These are phyloP conservation scores for Geranium rotundifolium DNA, from an alignment of 345 rosid species.

Conservation along the genomic window DNA sequence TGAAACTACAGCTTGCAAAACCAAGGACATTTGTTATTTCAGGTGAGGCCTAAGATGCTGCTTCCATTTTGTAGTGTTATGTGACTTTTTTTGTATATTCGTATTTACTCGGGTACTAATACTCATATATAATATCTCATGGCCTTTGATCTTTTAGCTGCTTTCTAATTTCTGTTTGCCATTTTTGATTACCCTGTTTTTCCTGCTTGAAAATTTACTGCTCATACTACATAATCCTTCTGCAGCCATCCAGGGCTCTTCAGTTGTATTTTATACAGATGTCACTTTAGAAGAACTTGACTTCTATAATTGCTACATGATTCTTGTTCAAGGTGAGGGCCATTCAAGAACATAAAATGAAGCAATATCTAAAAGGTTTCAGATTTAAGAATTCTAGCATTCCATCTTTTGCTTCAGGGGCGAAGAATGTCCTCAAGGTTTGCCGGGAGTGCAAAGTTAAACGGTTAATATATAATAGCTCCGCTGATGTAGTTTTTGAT, in stretches of 20 bases:
- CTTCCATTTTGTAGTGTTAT: neutral
- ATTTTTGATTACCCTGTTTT: neutral
- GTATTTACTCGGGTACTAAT: neutral
- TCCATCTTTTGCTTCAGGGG: slow-evolving; percentile 31
- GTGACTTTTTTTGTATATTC: neutral
- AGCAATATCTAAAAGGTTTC: neutral
- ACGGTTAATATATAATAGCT: slow-evolving; percentile 65
- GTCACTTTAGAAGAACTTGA: slow-evolving; percentile 29
- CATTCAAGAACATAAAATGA: neutral
- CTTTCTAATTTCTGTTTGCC: neutral
- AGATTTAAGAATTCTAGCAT: neutral
- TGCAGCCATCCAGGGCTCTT: slow-evolving; percentile 68
- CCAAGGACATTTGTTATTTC: neutral
- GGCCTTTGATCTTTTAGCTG: neutral
- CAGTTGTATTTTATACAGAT: slow-evolving; percentile 63
- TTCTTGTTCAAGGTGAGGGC: slow-evolving; percentile 66
- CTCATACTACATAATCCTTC: slow-evolving; percentile 6
- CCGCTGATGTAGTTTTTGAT: slow-evolving; percentile 77
- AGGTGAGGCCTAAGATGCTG: neutral
- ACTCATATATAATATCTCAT: neutral
- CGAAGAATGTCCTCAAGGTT: slow-evolving; percentile 65
- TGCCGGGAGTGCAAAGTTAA: slow-evolving; percentile 75
- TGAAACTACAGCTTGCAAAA: neutral
- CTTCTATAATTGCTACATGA: slow-evolving; percentile 49
- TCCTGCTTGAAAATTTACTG: neutral